Base-by-base conservation (phyloP, 177 flowering plant species). In the Vitis hybrid region DNA sequence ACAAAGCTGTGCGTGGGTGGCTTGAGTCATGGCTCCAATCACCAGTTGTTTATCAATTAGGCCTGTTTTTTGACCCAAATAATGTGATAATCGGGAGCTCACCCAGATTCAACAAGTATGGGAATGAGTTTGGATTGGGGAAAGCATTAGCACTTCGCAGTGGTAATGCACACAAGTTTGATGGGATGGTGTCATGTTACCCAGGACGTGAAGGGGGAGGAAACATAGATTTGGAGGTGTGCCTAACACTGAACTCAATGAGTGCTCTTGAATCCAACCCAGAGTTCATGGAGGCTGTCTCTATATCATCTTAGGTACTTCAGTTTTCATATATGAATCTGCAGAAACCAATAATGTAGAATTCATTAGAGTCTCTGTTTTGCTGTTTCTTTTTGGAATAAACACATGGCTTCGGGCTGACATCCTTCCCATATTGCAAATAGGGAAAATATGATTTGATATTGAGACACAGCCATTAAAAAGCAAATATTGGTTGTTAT, bases 161-260 rank as follows among this genome's bases (percentile, higher is more conserved):
- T 65, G 97, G 97, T 0, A 77, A 72, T 55, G 87, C 83, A 0
- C 67, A 84, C 61, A 88, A 87, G 80, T 81, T 76, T 32, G 84
- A 81, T 27, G 97, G 97, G 65, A 87, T 84, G 57, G 83, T 87
- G 11, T 65, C 85, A 1, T 60, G 70, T 11, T 85, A 82, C 58
- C 89, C 88, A 0, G 97, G 97, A 12, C 17, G 52, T 3, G 90
- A 84, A 74, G 90, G 89, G 0, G 90, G 83, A 14, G 90, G 92
- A 6, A 90, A 90, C 70, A 73, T 88, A 14, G 91, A 87, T 59
- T 63, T 88, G 63, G 91, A 90, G 74, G 68, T 85, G 1, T 83
- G 88, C 52, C 86, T 90, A 55, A 66, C 71, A 1, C 82, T 85
- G 0, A 68, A 86, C 1, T 50, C 69, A 0, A 87, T 91, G 93